These are phyloP conservation scores for Phellopilus nigrolimitatus DNA, from an alignment of 1,284 basidiomycete genomes.

Conservation along the genomic window DNA sequence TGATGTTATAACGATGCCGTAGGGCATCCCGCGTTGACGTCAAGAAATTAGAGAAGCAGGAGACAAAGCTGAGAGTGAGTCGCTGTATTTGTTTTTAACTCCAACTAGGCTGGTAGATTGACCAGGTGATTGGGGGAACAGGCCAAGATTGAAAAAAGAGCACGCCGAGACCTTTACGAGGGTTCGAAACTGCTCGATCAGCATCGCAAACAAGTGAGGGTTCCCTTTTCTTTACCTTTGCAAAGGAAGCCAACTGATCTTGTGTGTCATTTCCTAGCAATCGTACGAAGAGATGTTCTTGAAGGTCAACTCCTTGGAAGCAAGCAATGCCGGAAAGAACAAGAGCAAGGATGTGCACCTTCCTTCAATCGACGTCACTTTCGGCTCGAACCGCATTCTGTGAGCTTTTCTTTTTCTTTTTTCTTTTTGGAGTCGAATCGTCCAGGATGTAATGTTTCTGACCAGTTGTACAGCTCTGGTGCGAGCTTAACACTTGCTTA, in stretches of 20 bases:
- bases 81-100: background rate
- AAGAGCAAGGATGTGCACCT: slow-evolving; percentile 98
- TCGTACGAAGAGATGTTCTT: slow-evolving; percentile 98
- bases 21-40: slow-evolving; percentile 95
- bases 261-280: slow-evolving; percentile 44
- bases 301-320: slow-evolving; percentile 96
- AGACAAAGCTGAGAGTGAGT: slow-evolving; percentile 86
- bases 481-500: slow-evolving; percentile 86
- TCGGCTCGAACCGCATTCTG: slow-evolving; percentile 91
- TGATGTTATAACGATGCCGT: slow-evolving; percentile 20
- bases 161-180: slow-evolving; percentile 87
- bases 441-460: slow-evolving; percentile 15
- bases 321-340: slow-evolving; percentile 74
- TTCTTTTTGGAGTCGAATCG: slow-evolving; percentile 21
- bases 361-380: slow-evolving; percentile 92
- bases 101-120: background rate
- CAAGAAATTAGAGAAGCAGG: slow-evolving; percentile 97
- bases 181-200: slow-evolving; percentile 94
- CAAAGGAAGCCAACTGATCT: slow-evolving; percentile 16
- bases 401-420: slow-evolving; percentile 37
- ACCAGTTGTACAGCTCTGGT: slow-evolving; percentile 48
- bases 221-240: too few relatives aligned
- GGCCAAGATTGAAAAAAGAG: slow-evolving; percentile 96
- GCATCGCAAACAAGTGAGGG: slow-evolving; percentile 77
- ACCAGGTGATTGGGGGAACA: slow-evolving; percentile 27